These are phyloP conservation scores for Wickerhamomyces alni DNA, from an alignment of 805 yeast species.

Conservation along the genomic window DNA sequence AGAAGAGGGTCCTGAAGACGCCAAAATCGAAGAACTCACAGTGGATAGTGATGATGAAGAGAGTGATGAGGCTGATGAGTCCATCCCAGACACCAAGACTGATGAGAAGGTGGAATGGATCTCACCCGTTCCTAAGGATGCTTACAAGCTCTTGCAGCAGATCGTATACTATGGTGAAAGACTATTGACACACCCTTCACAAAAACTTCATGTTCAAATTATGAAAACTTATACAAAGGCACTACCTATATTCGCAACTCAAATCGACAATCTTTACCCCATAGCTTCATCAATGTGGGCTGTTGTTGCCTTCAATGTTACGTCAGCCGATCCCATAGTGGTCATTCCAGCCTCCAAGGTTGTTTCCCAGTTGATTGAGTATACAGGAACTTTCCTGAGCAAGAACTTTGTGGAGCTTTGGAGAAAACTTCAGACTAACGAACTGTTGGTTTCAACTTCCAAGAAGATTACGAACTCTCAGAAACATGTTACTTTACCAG, in stretches of 20 bases:
- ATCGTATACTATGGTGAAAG: conserved; percentile 67
- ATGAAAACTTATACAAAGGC: conserved; percentile 40
- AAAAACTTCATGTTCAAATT: conserved; percentile 48
- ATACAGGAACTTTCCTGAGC: conserved; percentile 41
- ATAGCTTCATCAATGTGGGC: conserved; percentile 51
- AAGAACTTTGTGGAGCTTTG: conserved; percentile 43
- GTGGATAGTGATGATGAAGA: conserved; percentile 26
- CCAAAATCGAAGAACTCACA: conserved; percentile 8
- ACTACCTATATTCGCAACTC: conserved; percentile 50
- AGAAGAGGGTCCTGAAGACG: conserved; percentile 15
- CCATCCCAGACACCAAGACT: too few relatives aligned
- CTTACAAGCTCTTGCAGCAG: conserved; percentile 54
- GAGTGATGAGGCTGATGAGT: conserved; percentile 7
- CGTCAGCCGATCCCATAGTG: conserved; percentile 21
- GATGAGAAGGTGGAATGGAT: conserved; percentile 43
- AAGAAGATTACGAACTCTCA: conserved; percentile 2
- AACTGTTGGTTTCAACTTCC: conserved; percentile 9
- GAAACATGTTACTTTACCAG: conserved; percentile 17
- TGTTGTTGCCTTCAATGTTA: conserved; percentile 22
- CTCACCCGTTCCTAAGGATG: conserved; percentile 55
- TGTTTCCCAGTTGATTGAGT: conserved; percentile 24
- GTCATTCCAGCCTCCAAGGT: conserved; percentile 25
- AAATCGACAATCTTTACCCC: conserved; percentile 40
- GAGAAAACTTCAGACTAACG: conserved; percentile 19
- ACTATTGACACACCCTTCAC: conserved; percentile 60